Evolutionary conservation across 1,284 basidiomycete genomes (phyloP), one percentile per base, ranked within the genome.

Genomic region (Phaffia rhodozyma): DNA sequence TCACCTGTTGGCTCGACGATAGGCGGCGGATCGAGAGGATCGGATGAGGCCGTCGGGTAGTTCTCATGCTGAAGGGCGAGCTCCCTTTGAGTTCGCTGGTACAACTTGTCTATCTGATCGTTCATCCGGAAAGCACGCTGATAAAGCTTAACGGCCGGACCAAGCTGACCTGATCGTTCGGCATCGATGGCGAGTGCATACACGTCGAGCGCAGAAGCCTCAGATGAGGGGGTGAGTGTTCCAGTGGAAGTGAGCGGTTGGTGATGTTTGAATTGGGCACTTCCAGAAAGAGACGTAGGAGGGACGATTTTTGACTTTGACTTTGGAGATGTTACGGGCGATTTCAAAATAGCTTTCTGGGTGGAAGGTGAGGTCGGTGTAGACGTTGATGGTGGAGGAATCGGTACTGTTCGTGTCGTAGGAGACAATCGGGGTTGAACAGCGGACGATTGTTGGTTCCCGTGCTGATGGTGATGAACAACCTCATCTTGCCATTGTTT

Each of bases 61-160:
- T 18, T 20, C 29, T 7, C 29, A 30, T 48, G 48, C 16, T 48
- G 48, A 34, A 50, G 47, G 27, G 58, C 25, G 32, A 43, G 38
- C 55, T 57, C 38, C 2, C 13, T 43, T 49, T 20, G 43, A 2
- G 50, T 43, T 29, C 38, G 57, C 16, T 62, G 27, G 32, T 58
- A 62, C 11, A n/a, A 34, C 21, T 32, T 48, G 50, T 62, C 61
- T 34, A 62, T 55, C 6, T 49, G 48, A 27, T 62, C 61, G 49
- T 91, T 82, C 71, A 86, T 76, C 64, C 84, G 82, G 74, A 91
- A 91, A 1, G 89, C 87, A 61, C 82, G 81, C 16, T 87, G 82
- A 71, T 93, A 93, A 3, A 90, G 75, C 29, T 74, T 72, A 7
- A 91, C 74, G 9, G 90, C 90, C 43, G 85, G 82, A 68, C 89